Conservation (phyloP, 352 stramenopile species). For the Aphanomyces euteiches region DNA sequence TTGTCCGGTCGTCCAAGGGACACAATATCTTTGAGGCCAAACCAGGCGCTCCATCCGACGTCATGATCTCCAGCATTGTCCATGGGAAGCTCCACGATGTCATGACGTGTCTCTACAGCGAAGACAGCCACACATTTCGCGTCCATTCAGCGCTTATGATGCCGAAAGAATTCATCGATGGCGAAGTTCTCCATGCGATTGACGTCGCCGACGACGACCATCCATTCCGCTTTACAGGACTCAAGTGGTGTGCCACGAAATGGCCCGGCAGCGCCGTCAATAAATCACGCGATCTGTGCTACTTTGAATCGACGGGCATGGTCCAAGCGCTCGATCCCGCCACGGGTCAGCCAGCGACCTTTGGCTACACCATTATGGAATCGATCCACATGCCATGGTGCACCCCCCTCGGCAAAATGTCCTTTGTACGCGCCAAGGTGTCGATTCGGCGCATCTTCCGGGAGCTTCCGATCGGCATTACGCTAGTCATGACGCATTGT, state of each 20-base stretch:
- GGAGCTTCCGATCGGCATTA: conserved; percentile 18
- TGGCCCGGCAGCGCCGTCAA: neutral
- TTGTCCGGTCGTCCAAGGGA: neutral
- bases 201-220: neutral
- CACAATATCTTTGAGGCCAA: conserved; percentile 21
- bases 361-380: conserved; percentile 27
- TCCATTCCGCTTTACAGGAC: conserved; percentile 4
- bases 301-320: conserved; percentile 24
- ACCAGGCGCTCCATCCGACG: neutral
- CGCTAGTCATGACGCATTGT: conserved; percentile 28
- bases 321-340: conserved; percentile 2
- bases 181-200: conserved; percentile 24
- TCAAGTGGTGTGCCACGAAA: conserved; percentile 26
- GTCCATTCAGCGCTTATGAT: conserved; percentile 19
- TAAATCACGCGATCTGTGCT: conserved; percentile 27
- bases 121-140: conserved; percentile 6
- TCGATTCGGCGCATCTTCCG: conserved; percentile 26
- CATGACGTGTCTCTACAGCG: conserved; percentile 3
- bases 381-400: conserved; percentile 18
- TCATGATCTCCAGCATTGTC: conserved; percentile 23
- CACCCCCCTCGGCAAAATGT: conserved; percentile 20
- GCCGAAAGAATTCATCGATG: conserved; percentile 25
- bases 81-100: conserved; percentile 15
- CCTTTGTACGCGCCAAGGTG: conserved; percentile 23
- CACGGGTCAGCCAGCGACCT: neutral